phyloP scores from a whole-genome alignment of 768 basidiomycete genomes.

The Tulasnella sp. region DNA sequence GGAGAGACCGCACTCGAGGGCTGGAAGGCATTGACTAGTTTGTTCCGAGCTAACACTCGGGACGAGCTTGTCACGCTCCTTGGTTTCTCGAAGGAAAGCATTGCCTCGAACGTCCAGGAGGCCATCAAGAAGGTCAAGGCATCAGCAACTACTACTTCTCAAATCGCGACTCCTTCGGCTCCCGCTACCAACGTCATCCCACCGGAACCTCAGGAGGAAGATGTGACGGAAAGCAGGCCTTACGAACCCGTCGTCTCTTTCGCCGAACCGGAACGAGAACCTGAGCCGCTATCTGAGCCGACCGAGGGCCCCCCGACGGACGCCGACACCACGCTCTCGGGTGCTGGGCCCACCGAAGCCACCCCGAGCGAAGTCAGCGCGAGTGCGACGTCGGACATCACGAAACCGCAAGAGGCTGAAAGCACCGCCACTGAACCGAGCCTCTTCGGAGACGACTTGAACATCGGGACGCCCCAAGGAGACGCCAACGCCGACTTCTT shows the following conservation, averaged over 20 bases:
- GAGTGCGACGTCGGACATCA: conserved; percentile 44
- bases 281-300: conserved; percentile 23
- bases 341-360: conserved; percentile 35
- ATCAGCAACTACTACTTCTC: conserved; percentile 23
- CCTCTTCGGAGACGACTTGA: conserved; percentile 70
- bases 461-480: conserved; percentile 49
- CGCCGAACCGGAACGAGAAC: conserved; percentile 53
- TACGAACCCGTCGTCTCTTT: conserved; percentile 78
- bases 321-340: conserved; percentile 32
- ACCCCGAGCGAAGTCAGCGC: conserved; percentile 67
- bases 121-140: conserved; percentile 66
- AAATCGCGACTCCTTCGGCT: background rate
- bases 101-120: conserved; percentile 65
- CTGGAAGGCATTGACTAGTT: conserved; percentile 80
- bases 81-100: conserved; percentile 84
- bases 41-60: conserved; percentile 81
- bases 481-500: conserved; percentile 80
- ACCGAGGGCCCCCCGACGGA: conserved; percentile 26
- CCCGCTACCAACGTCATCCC: conserved; percentile 16
- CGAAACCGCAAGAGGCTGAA: conserved; percentile 52
- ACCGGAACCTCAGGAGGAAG: conserved; percentile 22
- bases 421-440: conserved; percentile 62
- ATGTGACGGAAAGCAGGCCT: conserved; percentile 30
- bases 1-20: conserved; percentile 35
- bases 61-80: conserved; percentile 84